These are phyloP conservation scores for Colletotrichum tropicale DNA, from an alignment of 2,329 filamentous ascomycete genomes.

Conservation along the genomic window DNA sequence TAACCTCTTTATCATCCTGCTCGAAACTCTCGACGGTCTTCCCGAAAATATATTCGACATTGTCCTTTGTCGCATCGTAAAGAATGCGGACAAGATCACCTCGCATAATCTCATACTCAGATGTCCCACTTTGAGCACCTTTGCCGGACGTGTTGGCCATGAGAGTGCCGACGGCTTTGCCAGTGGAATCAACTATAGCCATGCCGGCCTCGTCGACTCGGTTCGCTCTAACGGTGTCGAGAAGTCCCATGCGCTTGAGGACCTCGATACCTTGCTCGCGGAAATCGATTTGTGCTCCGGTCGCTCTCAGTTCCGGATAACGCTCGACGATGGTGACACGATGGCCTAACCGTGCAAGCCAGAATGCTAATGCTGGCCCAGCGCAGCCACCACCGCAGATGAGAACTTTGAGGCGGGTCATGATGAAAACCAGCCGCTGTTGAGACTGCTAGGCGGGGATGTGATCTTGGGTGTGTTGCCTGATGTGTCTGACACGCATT, in stretches of 20 bases:
- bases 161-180: slow-evolving; percentile 23
- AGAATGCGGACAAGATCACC: slow-evolving; percentile 53
- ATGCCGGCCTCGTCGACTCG: slow-evolving; percentile 51
- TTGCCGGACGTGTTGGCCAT: slow-evolving; percentile 8
- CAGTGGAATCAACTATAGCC: slow-evolving; percentile 42
- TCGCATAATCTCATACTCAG: slow-evolving; percentile 60
- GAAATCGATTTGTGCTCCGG: slow-evolving; percentile 60
- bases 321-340: slow-evolving; percentile 46
- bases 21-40: slow-evolving; percentile 31
- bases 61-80: slow-evolving; percentile 33
- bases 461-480: not conserved
- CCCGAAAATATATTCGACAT: slow-evolving; percentile 33
- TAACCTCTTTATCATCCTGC: slow-evolving; percentile 22
- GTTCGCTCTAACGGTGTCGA: slow-evolving; percentile 45
- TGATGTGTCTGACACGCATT: not conserved
- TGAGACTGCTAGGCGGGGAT: not conserved
- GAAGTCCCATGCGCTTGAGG: slow-evolving; percentile 55
- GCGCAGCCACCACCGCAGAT: slow-evolving; percentile 39
- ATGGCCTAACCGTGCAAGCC: slow-evolving; percentile 44
- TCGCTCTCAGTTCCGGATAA: slow-evolving; percentile 42
- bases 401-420: slow-evolving; percentile 29
- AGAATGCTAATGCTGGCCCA: slow-evolving; percentile 51
- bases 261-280: slow-evolving; percentile 54
- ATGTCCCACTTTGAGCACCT: slow-evolving; percentile 41
- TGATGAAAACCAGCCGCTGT: not conserved